A percentile compares a stretch with the other conserved stretches of the same genome.
phyloP scores from a whole-genome alignment of 176 grass and related monocot genomes.

The Pontederia paniculata region DNA sequence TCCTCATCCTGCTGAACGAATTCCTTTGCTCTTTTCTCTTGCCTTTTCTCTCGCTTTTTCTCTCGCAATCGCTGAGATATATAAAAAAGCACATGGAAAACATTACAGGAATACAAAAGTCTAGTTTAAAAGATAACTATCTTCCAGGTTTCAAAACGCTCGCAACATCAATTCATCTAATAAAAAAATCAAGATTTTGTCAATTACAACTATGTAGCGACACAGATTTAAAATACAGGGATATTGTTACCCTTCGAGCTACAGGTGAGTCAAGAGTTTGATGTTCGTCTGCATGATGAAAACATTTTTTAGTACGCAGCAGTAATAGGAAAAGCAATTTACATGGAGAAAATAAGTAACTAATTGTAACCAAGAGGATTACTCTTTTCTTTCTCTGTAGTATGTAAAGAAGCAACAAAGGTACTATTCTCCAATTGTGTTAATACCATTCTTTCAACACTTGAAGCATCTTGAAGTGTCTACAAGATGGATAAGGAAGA shows the following conservation, averaged over 20 bases:
- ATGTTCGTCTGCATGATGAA: conserved; percentile 11
- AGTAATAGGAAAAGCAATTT: neutral
- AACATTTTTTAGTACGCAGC: neutral
- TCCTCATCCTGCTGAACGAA: conserved; percentile 39
- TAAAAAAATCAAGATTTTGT: neutral
- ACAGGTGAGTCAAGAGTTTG: conserved; percentile 6
- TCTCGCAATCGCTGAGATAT: conserved; percentile 29
- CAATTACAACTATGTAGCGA: neutral
- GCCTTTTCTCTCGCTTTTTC: too few relatives aligned
- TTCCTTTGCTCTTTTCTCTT: conserved; percentile 20
- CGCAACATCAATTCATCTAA: neutral
- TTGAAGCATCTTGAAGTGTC: conserved; percentile 14
- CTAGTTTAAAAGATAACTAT: conserved; percentile 1
- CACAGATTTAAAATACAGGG: neutral
- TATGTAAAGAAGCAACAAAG: conserved; percentile 24
- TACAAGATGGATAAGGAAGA: neutral
- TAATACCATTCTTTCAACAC: conserved; percentile 27
- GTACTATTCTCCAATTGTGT: conserved; percentile 28
- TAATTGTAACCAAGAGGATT: conserved; percentile 31
- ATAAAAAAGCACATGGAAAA: conserved; percentile 4
- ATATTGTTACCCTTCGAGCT: conserved; percentile 26
- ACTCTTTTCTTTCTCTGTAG: conserved; percentile 30
- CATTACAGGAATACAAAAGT: neutral
- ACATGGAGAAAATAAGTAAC: conserved; percentile 12
- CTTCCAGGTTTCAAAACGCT: conserved; percentile 6